Conservation (phyloP, 2,329 filamentous ascomycete species). For the Monilinia fructigena region DNA sequence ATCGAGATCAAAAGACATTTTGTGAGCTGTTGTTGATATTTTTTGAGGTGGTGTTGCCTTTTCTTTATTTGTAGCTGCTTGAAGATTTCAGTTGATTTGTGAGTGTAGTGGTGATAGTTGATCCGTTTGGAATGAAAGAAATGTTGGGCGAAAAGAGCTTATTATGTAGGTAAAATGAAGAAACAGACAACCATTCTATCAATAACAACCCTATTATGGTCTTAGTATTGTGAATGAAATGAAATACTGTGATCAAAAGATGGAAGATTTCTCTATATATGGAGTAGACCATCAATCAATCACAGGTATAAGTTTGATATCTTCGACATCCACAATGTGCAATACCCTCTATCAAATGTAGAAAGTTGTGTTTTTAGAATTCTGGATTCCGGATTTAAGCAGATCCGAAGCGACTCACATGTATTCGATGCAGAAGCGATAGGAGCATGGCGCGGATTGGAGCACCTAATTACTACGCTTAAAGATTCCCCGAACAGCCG, state of each 20-base stretch:
- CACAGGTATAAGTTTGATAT: no score
- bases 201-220: background rate
- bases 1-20: background rate
- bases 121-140: background rate
- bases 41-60: background rate
- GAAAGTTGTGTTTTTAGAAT: no score
- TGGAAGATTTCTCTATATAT: background rate
- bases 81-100: no score
- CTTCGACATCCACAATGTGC: no score
- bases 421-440: no score
- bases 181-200: background rate
- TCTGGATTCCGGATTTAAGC: no score
- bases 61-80: background rate
- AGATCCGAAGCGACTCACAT: no score
- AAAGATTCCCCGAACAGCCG: no score
- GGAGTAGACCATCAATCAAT: no score
- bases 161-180: background rate
- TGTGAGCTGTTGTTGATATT: background rate
- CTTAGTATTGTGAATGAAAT: background rate
- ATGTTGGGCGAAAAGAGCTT: rapidly evolving
- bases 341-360: no score
- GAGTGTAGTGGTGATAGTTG: background rate
- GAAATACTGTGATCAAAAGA: background rate
- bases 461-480: no score
- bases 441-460: no score